Percentiles rank a stretch among this genome's conserved stretches.
Conservation (phyloP, 2,329 filamentous ascomycete genomes). For the Diaporthe citrichinensis region DNA sequence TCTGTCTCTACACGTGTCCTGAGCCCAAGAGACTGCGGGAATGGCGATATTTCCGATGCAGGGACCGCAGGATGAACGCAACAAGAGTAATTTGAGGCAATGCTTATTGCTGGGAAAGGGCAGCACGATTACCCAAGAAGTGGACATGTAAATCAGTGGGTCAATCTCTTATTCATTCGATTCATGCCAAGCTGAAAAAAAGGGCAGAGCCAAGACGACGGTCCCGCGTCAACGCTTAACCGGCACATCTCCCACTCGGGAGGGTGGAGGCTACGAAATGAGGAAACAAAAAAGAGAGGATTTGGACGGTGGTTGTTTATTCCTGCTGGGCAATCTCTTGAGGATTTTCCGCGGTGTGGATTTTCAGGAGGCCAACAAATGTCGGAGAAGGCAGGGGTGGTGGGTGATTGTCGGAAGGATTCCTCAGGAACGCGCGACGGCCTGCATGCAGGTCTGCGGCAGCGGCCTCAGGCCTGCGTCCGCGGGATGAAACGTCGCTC, state of each 20-base stretch:
- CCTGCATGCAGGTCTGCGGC: conserved; percentile 12
- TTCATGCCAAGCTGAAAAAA: conserved; percentile 27
- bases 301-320: neutral
- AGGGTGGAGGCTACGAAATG: conserved; percentile 12
- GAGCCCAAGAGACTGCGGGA: neutral
- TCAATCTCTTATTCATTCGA: neutral
- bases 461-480: conserved; percentile 4
- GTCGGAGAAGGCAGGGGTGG: neutral
- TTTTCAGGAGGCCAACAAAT: neutral
- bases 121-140: neutral
- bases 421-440: neutral
- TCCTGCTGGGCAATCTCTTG: neutral
- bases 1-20: neutral
- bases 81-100: neutral
- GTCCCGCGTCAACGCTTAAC: conserved; percentile 10
- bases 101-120: neutral
- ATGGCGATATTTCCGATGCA: neutral
- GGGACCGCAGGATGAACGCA: neutral
- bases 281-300: neutral
- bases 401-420: neutral
- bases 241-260: neutral
- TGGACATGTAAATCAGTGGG: neutral
- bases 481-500: conserved; percentile 1
- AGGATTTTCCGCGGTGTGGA: conserved; percentile 3
- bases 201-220: neutral